Evolutionary conservation across 2,329 filamentous ascomycete species (phyloP).

Genomic region (Cladosporium sp.): DNA sequence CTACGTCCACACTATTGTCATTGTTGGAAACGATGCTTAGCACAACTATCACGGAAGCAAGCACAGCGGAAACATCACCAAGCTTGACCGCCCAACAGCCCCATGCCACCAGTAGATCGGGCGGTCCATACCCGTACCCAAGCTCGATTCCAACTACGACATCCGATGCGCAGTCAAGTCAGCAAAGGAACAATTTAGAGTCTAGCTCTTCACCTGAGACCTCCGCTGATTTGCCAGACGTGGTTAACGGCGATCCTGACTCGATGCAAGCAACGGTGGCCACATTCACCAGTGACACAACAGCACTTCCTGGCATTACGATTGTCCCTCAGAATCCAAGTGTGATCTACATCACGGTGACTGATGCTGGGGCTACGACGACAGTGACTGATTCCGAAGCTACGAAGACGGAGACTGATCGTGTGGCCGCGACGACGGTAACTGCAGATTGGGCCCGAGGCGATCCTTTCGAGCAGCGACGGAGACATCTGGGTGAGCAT

Average conservation of each 20-base stretch:
- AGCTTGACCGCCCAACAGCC: background rate
- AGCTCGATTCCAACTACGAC: background rate
- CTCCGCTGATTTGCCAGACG: background rate
- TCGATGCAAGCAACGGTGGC: background rate
- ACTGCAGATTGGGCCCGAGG: no score
- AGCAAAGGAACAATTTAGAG: background rate
- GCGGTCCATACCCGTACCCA: background rate
- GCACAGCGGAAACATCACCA: background rate
- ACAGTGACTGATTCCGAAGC: slow-evolving; percentile 11
- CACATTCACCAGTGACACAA: background rate
- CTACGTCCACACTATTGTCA: background rate
- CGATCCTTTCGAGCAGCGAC: no score
- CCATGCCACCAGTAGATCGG: background rate
- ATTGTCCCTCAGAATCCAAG: slow-evolving; percentile 10
- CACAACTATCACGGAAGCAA: background rate
- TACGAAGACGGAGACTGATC: background rate
- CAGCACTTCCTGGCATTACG: slow-evolving; percentile 4
- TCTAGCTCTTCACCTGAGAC: background rate
- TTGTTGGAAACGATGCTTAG: background rate
- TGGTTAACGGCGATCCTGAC: background rate
- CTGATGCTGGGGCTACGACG: slow-evolving; percentile 12
- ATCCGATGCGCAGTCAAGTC: background rate
- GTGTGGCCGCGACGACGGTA: no score
- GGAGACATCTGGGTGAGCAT: no score
- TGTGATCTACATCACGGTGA: slow-evolving; percentile 13